phyloP scores from a whole-genome alignment of 345 rosid genomes.

The Arabidopsis arenosa region DNA sequence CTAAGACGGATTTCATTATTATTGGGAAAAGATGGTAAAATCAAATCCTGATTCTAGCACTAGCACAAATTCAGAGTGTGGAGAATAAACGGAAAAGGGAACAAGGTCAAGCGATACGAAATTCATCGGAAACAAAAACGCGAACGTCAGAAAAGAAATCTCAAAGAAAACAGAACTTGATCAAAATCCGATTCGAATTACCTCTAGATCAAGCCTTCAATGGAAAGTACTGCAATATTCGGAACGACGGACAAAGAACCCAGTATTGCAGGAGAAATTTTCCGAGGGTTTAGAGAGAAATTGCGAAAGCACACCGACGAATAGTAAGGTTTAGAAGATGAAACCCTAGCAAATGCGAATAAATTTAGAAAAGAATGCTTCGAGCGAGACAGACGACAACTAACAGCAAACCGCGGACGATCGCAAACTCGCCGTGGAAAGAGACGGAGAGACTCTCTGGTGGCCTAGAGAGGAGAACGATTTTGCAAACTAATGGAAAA shows the following conservation, averaged over 20 bases:
- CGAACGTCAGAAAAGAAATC: background rate
- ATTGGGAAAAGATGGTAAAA: background rate
- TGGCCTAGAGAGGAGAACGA: slow-evolving; percentile 3
- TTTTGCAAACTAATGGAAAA: background rate
- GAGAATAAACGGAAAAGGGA: background rate
- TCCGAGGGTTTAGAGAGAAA: slow-evolving; percentile 21
- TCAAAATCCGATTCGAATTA: slow-evolving; percentile 6
- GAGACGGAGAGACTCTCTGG: slow-evolving; percentile 29
- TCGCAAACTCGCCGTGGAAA: slow-evolving; percentile 29
- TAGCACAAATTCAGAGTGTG: background rate
- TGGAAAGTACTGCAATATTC: slow-evolving; percentile 14
- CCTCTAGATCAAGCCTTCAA: slow-evolving; percentile 27
- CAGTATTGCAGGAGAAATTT: slow-evolving; percentile 8
- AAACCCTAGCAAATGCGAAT: background rate
- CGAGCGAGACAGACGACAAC: background rate
- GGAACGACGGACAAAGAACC: slow-evolving; percentile 12
- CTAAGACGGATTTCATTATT: background rate
- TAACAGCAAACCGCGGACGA: background rate
- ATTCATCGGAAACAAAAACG: background rate
- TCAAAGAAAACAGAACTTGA: background rate
- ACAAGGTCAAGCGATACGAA: slow-evolving; percentile 10
- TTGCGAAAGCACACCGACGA: slow-evolving; percentile 6
- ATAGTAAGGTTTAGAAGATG: background rate
- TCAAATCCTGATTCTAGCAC: background rate
- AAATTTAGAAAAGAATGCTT: background rate